Conservation (phyloP, 805 yeast genomes). For the Blastobotrys chiropterorum region DNA sequence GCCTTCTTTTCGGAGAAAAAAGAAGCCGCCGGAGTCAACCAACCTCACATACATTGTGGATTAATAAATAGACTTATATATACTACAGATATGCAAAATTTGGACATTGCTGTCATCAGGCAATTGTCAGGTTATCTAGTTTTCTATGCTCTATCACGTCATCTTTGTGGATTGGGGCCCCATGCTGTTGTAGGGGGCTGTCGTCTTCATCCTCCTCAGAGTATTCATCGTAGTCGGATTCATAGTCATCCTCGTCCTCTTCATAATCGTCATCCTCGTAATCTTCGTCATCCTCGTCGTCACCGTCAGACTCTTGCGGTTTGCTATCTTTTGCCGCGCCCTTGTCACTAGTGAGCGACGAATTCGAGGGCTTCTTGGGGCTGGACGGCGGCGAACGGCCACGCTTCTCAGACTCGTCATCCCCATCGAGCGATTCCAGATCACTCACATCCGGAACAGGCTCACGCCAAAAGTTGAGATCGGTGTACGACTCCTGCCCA, state of each 20-base stretch:
- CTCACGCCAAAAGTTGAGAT: slow-evolving; percentile 88
- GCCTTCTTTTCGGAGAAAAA: background rate
- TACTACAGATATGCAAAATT: background rate
- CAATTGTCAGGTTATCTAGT: background rate
- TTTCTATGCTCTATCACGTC: background rate
- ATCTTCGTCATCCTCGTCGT: slow-evolving; percentile 28
- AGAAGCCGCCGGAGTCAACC: background rate
- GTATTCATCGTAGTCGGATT: slow-evolving; percentile 18
- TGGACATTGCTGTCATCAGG: background rate
- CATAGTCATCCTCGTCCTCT: slow-evolving; percentile 29
- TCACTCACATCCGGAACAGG: slow-evolving; percentile 52
- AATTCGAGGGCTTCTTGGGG: background rate
- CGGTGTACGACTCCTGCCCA: slow-evolving; percentile 62
- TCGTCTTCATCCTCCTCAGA: slow-evolving; percentile 18
- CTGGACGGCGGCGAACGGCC: slow-evolving; percentile 7
- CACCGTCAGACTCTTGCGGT: slow-evolving; percentile 28
- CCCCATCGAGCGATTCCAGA: slow-evolving; percentile 14
- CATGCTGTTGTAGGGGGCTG: background rate
- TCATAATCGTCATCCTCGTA: slow-evolving; percentile 29
- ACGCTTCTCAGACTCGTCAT: slow-evolving; percentile 6
- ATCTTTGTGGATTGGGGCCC: background rate
- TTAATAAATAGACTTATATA: background rate
- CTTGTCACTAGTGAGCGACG: background rate
- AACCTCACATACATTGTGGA: background rate
- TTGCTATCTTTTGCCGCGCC: slow-evolving; percentile 12